phyloP scores from a whole-genome alignment of 805 yeast genomes.

The Lachancea cidri region DNA sequence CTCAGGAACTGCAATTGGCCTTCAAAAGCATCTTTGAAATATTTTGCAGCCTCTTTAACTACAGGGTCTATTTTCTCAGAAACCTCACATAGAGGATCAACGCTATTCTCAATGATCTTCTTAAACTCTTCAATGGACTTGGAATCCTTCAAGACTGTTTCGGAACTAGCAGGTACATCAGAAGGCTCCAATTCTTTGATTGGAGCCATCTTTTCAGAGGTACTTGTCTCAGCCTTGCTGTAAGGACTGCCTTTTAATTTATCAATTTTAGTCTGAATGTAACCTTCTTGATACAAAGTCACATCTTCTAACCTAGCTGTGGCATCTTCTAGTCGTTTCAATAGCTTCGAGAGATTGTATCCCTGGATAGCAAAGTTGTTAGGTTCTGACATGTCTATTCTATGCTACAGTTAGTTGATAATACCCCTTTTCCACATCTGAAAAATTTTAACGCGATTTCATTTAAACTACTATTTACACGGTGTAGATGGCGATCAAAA shows the following conservation, averaged over 20 bases:
- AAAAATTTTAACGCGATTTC: not conserved
- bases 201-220: not conserved
- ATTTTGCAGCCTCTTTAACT: constrained; percentile 41
- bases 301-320: constrained; percentile 89
- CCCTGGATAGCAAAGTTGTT: constrained; percentile 49
- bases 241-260: too few relatives aligned
- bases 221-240: too few relatives aligned
- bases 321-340: constrained; percentile 85
- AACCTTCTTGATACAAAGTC: constrained; percentile 68
- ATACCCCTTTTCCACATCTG: not conserved
- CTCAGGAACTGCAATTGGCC: constrained; percentile 54
- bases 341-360: constrained; percentile 77
- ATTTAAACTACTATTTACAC: not conserved
- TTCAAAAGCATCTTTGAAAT: constrained; percentile 49
- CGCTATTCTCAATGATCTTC: constrained; percentile 43
- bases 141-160: constrained; percentile 18
- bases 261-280: constrained; percentile 35
- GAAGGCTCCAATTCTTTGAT: not conserved
- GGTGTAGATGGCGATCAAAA: not conserved
- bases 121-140: constrained; percentile 51
- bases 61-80: constrained; percentile 42
- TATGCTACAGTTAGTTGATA: not conserved
- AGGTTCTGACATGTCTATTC: constrained; percentile 12
- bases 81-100: constrained; percentile 54
- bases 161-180: constrained; percentile 7